These are phyloP conservation scores for Nematocida sp. DNA, from an alignment of 371 early-diverging fungal species.

Conservation along the genomic window DNA sequence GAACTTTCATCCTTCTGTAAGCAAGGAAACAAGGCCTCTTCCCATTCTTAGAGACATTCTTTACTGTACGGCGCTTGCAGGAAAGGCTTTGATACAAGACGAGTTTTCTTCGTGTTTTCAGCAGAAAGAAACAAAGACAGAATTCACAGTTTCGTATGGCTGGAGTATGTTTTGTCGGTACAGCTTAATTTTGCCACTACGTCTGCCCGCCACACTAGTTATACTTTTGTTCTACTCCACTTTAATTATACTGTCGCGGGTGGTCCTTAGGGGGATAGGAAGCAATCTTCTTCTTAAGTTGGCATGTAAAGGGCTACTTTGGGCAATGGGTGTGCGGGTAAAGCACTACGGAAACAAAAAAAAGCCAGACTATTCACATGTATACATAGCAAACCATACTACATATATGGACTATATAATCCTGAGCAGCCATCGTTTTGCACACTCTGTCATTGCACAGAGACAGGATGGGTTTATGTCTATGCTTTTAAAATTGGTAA, in stretches of 20 bases:
- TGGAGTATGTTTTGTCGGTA: slow-evolving; percentile 37
- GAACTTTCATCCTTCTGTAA: not conserved
- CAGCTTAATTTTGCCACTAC: slow-evolving; percentile 26
- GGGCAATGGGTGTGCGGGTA: slow-evolving; percentile 62
- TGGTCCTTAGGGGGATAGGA: not conserved
- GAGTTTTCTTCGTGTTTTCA: slow-evolving; percentile 56
- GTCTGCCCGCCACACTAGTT: slow-evolving; percentile 7
- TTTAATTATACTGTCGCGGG: slow-evolving; percentile 3
- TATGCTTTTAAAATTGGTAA: slow-evolving; percentile 74
- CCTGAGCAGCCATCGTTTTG: slow-evolving; percentile 74
- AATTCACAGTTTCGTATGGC: slow-evolving; percentile 15
- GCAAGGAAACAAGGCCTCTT: not conserved
- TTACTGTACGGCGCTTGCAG: slow-evolving; percentile 52
- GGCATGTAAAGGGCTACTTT: slow-evolving; percentile 56
- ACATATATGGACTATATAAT: slow-evolving; percentile 78
- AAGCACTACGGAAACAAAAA: slow-evolving; percentile 74
- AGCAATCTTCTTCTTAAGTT: not conserved
- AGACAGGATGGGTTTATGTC: slow-evolving; percentile 73
- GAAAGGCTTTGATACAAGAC: slow-evolving; percentile 53
- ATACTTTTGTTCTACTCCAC: slow-evolving; percentile 13
- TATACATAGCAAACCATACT: slow-evolving; percentile 78
- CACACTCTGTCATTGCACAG: slow-evolving; percentile 77
- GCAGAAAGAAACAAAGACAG: slow-evolving; percentile 30
- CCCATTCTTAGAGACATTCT: slow-evolving; percentile 50
- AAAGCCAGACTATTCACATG: slow-evolving; percentile 72